These are phyloP conservation scores for Rhodomyrtus tomentosa DNA, from an alignment of 345 rosid species.

Conservation along the genomic window DNA sequence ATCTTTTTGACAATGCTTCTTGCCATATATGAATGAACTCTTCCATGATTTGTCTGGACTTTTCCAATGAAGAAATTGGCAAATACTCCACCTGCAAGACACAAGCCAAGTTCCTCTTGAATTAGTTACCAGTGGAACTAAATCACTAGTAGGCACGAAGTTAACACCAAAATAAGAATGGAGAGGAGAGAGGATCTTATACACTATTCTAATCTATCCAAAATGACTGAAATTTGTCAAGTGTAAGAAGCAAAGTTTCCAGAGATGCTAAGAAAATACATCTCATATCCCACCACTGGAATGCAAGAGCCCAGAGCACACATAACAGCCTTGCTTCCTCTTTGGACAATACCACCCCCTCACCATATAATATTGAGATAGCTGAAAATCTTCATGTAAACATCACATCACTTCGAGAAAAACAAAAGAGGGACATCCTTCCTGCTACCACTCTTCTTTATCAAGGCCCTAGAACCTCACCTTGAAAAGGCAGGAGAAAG, in stretches of 20 bases:
- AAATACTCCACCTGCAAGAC: conserved; percentile 78
- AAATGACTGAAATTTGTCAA: background rate
- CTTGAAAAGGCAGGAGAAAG: background rate
- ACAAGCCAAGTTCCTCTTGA: background rate
- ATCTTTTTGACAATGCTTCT: conserved; percentile 59
- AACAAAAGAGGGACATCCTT: background rate
- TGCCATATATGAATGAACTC: conserved; percentile 80
- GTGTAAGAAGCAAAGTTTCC: background rate
- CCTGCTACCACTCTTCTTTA: background rate
- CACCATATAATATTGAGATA: background rate
- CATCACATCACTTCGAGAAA: background rate
- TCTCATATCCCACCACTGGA: background rate
- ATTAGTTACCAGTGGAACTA: background rate
- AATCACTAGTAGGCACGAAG: background rate
- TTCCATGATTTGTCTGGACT: conserved; percentile 56
- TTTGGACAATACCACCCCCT: background rate
- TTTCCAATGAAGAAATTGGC: conserved; percentile 73
- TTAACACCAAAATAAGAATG: background rate
- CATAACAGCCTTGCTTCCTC: background rate
- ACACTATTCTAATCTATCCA: background rate
- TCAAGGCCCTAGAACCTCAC: background rate
- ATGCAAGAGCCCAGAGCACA: background rate
- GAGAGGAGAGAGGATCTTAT: background rate
- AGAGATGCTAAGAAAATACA: background rate
- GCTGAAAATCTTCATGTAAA: background rate